Percentiles rank a stretch among this genome's conserved stretches.
These are phyloP conservation scores for Neohortaea acidophila DNA, from an alignment of 495 filamentous ascomycete genomes.

Conservation along the genomic window DNA sequence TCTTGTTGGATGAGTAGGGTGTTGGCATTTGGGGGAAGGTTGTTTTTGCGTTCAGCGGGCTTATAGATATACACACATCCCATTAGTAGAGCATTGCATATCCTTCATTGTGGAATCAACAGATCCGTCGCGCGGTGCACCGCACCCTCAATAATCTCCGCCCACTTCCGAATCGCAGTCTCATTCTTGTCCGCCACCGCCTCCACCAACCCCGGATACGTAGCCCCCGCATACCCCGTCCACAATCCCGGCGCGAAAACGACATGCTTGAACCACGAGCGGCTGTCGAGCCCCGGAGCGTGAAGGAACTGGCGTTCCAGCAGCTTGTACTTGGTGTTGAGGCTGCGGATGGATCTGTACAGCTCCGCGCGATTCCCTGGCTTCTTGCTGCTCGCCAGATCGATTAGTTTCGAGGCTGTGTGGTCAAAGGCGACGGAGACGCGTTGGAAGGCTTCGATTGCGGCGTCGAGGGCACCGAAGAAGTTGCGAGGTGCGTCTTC, in stretches of 20 bases:
- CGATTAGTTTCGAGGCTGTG: slow-evolving; percentile 21
- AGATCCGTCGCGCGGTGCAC: slow-evolving; percentile 11
- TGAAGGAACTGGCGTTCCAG: slow-evolving; percentile 49
- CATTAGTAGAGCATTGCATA: too few relatives aligned
- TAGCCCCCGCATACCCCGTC: slow-evolving; percentile 75
- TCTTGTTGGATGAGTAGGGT: too few relatives aligned
- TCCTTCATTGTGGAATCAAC: background rate
- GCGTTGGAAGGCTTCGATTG: slow-evolving; percentile 34
- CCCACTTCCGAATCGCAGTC: slow-evolving; percentile 23
- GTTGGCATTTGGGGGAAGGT: too few relatives aligned
- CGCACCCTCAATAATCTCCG: slow-evolving; percentile 20
- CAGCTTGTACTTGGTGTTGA: slow-evolving; percentile 48
- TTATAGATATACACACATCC: too few relatives aligned
- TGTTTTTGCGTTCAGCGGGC: too few relatives aligned
- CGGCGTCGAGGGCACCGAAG: slow-evolving; percentile 34
- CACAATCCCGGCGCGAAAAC: slow-evolving; percentile 64
- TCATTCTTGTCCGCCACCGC: slow-evolving; percentile 39
- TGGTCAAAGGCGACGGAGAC: slow-evolving; percentile 39
- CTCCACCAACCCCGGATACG: slow-evolving; percentile 48
- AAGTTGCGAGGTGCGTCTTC: slow-evolving; percentile 2
- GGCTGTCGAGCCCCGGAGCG: slow-evolving; percentile 39
- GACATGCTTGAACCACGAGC: slow-evolving; percentile 53
- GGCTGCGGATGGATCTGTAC: slow-evolving; percentile 35
- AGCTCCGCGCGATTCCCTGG: slow-evolving; percentile 25
- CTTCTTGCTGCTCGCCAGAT: background rate